Percentiles rank a stretch among this genome's conserved stretches.
phyloP scores from a whole-genome alignment of 495 filamentous ascomycete genomes.

The Aspergillus ostianus region DNA sequence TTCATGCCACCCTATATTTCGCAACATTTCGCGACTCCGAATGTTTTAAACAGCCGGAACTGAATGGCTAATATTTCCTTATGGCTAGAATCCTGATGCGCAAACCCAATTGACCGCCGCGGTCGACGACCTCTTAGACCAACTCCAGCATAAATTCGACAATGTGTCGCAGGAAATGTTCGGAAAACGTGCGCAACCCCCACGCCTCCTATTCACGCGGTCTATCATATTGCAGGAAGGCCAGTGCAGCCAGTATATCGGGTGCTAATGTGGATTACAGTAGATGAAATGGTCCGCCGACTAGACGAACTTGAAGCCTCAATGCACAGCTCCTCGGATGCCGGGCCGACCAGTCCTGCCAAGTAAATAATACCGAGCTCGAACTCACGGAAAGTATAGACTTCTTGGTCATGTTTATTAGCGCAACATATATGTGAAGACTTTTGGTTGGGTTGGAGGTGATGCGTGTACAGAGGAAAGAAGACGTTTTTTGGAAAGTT shows the following conservation, averaged over 20 bases:
- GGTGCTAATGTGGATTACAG: slow-evolving; percentile 38
- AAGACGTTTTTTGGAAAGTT: neutral
- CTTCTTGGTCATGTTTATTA: neutral
- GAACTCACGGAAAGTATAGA: neutral
- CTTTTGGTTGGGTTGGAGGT: neutral
- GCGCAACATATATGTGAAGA: neutral
- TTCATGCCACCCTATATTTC: neutral
- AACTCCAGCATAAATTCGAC: slow-evolving; percentile 79
- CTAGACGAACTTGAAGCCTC: slow-evolving; percentile 84
- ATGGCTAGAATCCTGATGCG: slow-evolving; percentile 33
- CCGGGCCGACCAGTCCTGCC: slow-evolving; percentile 8
- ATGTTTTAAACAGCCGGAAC: no score
- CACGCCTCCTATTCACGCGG: neutral
- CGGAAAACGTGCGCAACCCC: slow-evolving; percentile 67
- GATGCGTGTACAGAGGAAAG: neutral
- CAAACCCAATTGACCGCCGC: slow-evolving; percentile 68
- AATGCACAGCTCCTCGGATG: slow-evolving; percentile 21
- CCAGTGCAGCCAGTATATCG: neutral
- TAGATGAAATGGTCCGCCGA: slow-evolving; percentile 93
- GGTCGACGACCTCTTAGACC: slow-evolving; percentile 81
- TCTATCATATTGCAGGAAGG: neutral
- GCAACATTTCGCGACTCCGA: no score
- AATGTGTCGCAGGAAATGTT: slow-evolving; percentile 80
- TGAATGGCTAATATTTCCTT: neutral
- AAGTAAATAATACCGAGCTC: neutral